Conservation (phyloP, 768 basidiomycete species). For the Suillus hirtellus region DNA sequence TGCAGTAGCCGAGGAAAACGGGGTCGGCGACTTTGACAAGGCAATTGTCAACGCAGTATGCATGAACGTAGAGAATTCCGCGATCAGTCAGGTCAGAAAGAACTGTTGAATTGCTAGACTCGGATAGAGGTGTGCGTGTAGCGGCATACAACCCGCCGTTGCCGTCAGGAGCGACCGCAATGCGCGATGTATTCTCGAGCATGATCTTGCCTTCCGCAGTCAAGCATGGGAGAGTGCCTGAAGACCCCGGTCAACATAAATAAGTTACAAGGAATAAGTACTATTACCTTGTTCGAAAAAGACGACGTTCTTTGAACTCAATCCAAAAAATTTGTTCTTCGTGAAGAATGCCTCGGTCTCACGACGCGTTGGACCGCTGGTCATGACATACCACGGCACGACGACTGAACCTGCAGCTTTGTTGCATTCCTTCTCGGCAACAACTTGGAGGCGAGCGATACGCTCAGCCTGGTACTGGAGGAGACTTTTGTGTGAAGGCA, state of each 20-base stretch:
- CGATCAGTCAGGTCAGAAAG: conserved; percentile 79
- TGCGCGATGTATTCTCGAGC: conserved; percentile 70
- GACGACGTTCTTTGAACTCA: conserved; percentile 76
- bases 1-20: conserved; percentile 93
- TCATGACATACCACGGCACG: conserved; percentile 99
- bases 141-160: conserved; percentile 98
- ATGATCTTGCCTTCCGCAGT: conserved; percentile 93
- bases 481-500: conserved; percentile 90
- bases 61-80: conserved; percentile 85
- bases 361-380: conserved; percentile 89
- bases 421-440: conserved; percentile 60
- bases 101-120: conserved; percentile 66
- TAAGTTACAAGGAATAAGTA: conserved; percentile 10
- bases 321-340: conserved; percentile 77
- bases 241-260: neutral
- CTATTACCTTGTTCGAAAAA: conserved; percentile 93
- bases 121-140: conserved; percentile 72
- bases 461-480: conserved; percentile 99
- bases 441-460: conserved; percentile 76
- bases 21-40: conserved; percentile 97
- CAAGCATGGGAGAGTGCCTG: conserved; percentile 94
- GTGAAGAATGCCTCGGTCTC: conserved; percentile 87
- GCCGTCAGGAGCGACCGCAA: conserved; percentile 97
- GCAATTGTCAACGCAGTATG: conserved; percentile 98
- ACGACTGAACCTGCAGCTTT: conserved; percentile 62